phyloP scores from a whole-genome alignment of 2,329 filamentous ascomycete genomes.

The Calonectria leucothoes region DNA sequence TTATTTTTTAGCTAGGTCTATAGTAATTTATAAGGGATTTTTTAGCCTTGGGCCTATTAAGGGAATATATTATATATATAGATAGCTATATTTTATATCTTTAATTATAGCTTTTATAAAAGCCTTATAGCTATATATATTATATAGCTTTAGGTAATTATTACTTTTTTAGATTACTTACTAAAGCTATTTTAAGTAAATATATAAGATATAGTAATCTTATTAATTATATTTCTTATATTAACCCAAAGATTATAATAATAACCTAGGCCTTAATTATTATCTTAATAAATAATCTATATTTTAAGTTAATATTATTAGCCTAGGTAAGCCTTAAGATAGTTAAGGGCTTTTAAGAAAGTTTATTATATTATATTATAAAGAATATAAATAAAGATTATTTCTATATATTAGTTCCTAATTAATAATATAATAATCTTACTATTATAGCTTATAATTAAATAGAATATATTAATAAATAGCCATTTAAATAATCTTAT shows the following conservation, averaged over 20 bases:
- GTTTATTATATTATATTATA: not conserved
- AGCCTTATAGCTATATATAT: not conserved
- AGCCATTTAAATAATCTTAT: not conserved
- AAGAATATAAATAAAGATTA: not conserved
- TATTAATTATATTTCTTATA: not conserved
- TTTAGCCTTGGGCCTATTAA: not conserved
- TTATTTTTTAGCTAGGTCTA: too few species aligned
- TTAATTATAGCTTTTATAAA: too few species aligned
- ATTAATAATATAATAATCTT: not conserved
- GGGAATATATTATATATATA: conserved; percentile 21
- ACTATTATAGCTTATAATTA: conserved; percentile 1
- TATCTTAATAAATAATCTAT: too few species aligned
- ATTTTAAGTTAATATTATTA: too few species aligned
- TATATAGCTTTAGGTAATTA: not conserved
- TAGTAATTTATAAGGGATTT: too few species aligned
- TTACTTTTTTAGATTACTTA: conserved; percentile 9
- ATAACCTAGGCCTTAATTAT: too few species aligned
- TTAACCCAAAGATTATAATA: not conserved
- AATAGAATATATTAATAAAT: not conserved
- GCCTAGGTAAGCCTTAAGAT: too few species aligned
- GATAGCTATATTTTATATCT: too few species aligned
- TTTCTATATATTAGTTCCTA: not conserved
- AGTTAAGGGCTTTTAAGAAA: not conserved
- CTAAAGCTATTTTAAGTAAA: not conserved
- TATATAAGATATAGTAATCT: not conserved